Evolutionary conservation across 2,329 filamentous ascomycete genomes (phyloP), one percentile per base, ranked within the genome.

Genomic region (Emergomyces africanus): DNA sequence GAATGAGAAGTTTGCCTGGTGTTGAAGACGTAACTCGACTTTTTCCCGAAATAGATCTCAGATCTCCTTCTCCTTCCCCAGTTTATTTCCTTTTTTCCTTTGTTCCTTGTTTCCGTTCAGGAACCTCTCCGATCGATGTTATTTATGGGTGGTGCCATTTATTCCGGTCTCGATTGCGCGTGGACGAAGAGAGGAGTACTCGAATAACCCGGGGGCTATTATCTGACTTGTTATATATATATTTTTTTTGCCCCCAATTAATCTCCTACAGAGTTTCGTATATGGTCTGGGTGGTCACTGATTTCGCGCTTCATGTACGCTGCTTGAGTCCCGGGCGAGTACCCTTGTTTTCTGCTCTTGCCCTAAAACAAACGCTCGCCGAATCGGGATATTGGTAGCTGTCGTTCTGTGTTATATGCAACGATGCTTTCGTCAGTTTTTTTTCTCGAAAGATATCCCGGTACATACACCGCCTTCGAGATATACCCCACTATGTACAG

Each of bases 1-100:
- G 67, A 79, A 77, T 60, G 75, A 79, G 68, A 78, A 77, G 65
- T 79, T 76, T 63, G 72, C 70, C 53, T 79, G 77, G 77, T 79
- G 76, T 61, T 79, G 66, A 58, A 72, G 57, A 30, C 30, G n/a
- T n/a, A n/a, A n/a, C 28, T 49, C 23, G 18, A 37, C 10, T 50
- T 23, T 1, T 41, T 44, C 28, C 55, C 20, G 41, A 10, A 25
- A 25, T 30, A n/a, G 41, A 57, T 20, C 44, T 28, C 20, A 12
- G 59, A 44, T 14, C 20, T 59, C 48, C 42, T 25, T 42, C 54
- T 42, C 48, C 20, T 44, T 12, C 23, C 54, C 18, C 46, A 46
- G 5, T 53, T 51, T 41, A 12, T 53, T 10, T 28, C 15, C 20
- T 10, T 18, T 35, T 8, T 51, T 33, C 20, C 28, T 33, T 51